Evolutionary conservation across 495 filamentous ascomycete genomes (phyloP).

Genomic region (Penicillium maclennaniae): DNA sequence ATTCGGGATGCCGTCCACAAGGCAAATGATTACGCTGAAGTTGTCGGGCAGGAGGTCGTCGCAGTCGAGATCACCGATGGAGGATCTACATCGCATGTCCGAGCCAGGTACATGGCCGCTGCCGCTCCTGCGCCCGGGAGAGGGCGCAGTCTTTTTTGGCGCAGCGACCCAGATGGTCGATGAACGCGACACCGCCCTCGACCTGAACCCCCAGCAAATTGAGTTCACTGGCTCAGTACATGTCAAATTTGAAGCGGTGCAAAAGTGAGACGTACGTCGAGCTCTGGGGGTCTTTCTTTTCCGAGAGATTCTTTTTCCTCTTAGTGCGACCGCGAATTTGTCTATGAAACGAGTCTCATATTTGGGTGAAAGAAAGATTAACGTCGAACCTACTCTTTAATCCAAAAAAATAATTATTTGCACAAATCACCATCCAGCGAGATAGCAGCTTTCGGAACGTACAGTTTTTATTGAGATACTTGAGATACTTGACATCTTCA

Average conservation of each 20-base stretch:
- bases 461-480: no score
- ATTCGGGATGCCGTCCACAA: conserved; percentile 19
- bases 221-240: neutral
- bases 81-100: neutral
- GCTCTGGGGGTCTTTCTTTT: neutral
- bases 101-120: neutral
- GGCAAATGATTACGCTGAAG: conserved; percentile 21
- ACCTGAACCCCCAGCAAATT: neutral
- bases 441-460: neutral
- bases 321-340: neutral
- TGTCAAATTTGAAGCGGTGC: neutral
- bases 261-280: neutral
- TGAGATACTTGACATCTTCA: neutral
- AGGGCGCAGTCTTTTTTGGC: neutral
- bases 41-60: conserved; percentile 13
- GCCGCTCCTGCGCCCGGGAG: neutral
- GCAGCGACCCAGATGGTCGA: neutral
- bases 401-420: neutral
- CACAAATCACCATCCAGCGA: neutral
- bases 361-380: neutral
- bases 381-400: neutral
- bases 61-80: conserved; percentile 12
- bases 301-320: neutral
- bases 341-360: neutral
- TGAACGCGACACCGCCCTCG: neutral